Base-by-base conservation (phyloP, 495 filamentous ascomycete species). In the Penicillium macrosclerotiorum region DNA sequence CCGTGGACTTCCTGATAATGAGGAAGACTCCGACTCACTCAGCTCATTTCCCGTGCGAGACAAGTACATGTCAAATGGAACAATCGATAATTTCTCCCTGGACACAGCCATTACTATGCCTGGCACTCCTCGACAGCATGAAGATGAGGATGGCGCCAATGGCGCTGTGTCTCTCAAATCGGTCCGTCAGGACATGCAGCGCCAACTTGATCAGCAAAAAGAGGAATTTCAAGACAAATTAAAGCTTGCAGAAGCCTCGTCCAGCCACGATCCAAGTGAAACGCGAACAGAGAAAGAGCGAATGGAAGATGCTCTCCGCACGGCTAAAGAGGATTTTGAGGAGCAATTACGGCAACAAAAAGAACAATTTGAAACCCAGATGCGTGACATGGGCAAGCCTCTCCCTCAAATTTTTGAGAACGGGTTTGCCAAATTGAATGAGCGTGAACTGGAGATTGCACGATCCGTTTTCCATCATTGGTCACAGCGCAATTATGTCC, bases 31-130 rank as follows among this genome's bases (percentile, higher is more conserved):
- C 41, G 93, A 96, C 54, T 96, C 91, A 1, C 80, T 89, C 17
- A 86, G 85, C 23, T 95, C 90, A 7, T 95, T 90, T 63, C 86
- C 88, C 2, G 74, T 91, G 22, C 78, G 93, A 33, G 93, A 99
- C 48, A 99, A 99, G 59, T 96, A 97, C 64, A 84, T 94, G 75
- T 96, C 90, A 3, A 93, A 86, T 59, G 90, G 90, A 11, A 99
- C 94, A 3, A 76, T 96, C 29, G 93, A 99, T 62, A 95, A 95
- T 63, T 93, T 97, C 59, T 97, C 94, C 11, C 75, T 97, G 17
- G 93, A 99, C 55, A 99, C 94, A 3, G 83, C 83, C 2, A 77
- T 97, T 30, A 99, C 93, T 2, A 87, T 95, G 74, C 93, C 94
- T 5, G 91, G 89, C 1, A 96, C 91, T 2, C 92, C 93, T 26